Evolutionary conservation across 2,329 filamentous ascomycete species (phyloP).

Genomic region (Chrysoporthe austroafricana): DNA sequence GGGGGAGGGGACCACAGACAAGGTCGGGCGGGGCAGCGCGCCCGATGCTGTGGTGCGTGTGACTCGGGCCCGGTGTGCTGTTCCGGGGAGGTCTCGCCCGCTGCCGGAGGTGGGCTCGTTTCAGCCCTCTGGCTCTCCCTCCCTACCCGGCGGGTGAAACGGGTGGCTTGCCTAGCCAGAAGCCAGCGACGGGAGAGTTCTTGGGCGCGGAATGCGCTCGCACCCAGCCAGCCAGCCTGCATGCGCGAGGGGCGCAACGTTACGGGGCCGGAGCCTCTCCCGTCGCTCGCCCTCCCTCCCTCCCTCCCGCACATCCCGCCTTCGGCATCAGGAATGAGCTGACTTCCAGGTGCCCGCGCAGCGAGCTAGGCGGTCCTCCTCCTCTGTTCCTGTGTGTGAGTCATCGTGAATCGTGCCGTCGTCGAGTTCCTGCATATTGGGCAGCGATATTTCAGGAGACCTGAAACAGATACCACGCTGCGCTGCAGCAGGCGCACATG

Average conservation of each 20-base stretch:
- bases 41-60: too few species aligned
- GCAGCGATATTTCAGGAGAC: not conserved
- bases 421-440: conserved; percentile 10
- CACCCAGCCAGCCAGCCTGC: not conserved
- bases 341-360: not conserved
- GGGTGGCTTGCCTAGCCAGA: not conserved
- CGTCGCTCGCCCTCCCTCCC: not conserved
- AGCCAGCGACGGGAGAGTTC: not conserved
- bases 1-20: not conserved
- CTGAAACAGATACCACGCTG: conserved; percentile 14
- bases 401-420: conserved; percentile 3
- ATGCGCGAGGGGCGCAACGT: conserved; percentile 3
- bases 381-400: not conserved
- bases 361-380: not conserved
- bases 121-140: not conserved
- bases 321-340: not conserved
- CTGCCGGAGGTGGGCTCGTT: not conserved
- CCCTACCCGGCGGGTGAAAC: not conserved
- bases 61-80: not conserved
- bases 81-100: not conserved
- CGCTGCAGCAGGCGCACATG: conserved; percentile 1
- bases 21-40: not conserved
- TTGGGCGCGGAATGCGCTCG: not conserved
- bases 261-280: not conserved
- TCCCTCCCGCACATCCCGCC: not conserved